These are phyloP conservation scores for Senna siamea DNA, from an alignment of 306 rosid genomes.

Conservation along the genomic window DNA sequence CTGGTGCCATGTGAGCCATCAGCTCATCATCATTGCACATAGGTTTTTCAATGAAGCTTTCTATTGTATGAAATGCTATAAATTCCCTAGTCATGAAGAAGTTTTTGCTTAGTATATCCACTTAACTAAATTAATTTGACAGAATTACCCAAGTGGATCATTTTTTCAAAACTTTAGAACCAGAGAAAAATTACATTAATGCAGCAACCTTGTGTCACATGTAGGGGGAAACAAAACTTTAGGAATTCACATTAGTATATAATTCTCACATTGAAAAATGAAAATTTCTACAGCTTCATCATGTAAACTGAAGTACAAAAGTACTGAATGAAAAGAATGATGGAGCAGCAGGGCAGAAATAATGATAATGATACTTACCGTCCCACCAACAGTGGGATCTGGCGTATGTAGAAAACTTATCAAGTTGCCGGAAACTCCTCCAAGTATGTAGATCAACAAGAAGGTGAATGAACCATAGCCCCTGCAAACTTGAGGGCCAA, in stretches of 20 bases:
- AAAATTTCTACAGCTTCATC: too few relatives aligned
- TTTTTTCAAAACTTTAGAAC: neutral
- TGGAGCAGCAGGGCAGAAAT: neutral
- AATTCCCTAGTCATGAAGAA: neutral
- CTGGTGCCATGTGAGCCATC: neutral
- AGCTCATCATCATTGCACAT: too few relatives aligned
- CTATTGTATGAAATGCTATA: neutral
- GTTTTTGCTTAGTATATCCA: too few relatives aligned
- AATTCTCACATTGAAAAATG: constrained; percentile 10
- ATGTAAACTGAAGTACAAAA: too few relatives aligned
- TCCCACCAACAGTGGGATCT: constrained; percentile 85
- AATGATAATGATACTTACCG: constrained; percentile 54
- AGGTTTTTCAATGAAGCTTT: neutral
- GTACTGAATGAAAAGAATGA: too few relatives aligned
- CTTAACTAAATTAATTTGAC: constrained; percentile 1
- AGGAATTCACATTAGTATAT: neutral
- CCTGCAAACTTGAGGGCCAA: constrained; percentile 86
- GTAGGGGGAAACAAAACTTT: neutral
- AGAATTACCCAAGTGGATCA: too few relatives aligned
- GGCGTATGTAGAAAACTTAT: constrained; percentile 86
- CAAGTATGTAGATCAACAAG: constrained; percentile 78
- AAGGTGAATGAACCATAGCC: constrained; percentile 82
- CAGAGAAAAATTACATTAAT: neutral
- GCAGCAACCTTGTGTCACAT: too few relatives aligned
- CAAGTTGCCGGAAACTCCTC: constrained; percentile 90